Base-by-base conservation (phyloP, 495 filamentous ascomycete species). In the Annulohypoxylon moriforme region DNA sequence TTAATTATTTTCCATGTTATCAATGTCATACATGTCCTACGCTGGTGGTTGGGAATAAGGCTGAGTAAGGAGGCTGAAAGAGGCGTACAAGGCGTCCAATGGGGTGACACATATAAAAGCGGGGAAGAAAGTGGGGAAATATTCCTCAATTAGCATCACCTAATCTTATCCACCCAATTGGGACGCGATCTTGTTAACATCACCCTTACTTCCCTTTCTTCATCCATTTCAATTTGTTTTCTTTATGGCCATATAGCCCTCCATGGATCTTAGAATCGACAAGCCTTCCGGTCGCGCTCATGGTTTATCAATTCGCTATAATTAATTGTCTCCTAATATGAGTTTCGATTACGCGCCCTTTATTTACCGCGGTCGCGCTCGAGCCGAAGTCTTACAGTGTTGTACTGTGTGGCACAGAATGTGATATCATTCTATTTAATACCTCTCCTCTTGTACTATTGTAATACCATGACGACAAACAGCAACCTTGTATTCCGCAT, bases 401-500 rank as follows among this genome's bases (percentile, higher is more conserved):
- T 40, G 38, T 55, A 61, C 59, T 33, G 52, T 60, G 58, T 56
- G 34, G 29, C 60, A 59, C 55, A 24, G 18, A 64, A 64, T 69
- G 59, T 46, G 56, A 64, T 18, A 42, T 40, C 40, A 4, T 16
- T 42, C 40, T 8, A 44, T 47, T 56, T 46, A 68, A 33, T 64
- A 38, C 60, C 34, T 25, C 55, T 53, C 60, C 34, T 25, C 55
- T 53, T 53, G 25, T 53, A 57, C 53, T 38, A 36, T 10, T 27
- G 33, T 49, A 62, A 52, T 62, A 68, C 44, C 53, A 68, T 61
- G 68, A 82, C 79, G 81, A 76, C 75, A 60, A 73, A 68, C 56
- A 60, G 67, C 1, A 75, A 71, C 16, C 75, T 80, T 59, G 64
- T 93, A 75, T 92, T 92, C 78, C 90, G 89, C 74, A 89, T 97